These are phyloP conservation scores for Cryoendolithus antarcticus DNA, from an alignment of 2,329 filamentous ascomycete species.

Conservation along the genomic window DNA sequence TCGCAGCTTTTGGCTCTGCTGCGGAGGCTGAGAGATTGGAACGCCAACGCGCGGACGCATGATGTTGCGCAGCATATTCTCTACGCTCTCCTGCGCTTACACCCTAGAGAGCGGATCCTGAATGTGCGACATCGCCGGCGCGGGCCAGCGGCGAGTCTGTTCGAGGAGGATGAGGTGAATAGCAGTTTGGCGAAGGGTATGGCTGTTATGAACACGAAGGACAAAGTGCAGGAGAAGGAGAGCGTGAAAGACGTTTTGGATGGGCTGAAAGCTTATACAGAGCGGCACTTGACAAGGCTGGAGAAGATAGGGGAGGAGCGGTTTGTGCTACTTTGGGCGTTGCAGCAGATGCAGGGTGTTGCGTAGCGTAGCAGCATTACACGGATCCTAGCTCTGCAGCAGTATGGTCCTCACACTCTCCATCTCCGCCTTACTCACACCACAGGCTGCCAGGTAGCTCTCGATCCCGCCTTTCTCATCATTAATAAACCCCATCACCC, in stretches of 20 bases:
- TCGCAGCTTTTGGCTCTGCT: constrained; percentile 79
- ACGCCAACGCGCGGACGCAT: constrained; percentile 82
- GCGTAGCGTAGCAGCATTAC: background rate
- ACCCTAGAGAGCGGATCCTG: constrained; percentile 66
- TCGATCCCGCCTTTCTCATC: constrained; percentile 53
- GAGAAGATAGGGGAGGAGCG: constrained; percentile 91
- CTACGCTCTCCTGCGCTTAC: constrained; percentile 64
- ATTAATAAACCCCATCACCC: constrained; percentile 46
- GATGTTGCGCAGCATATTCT: constrained; percentile 77
- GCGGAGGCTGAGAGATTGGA: constrained; percentile 83
- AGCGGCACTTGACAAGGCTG: constrained; percentile 79
- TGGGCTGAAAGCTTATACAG: constrained; percentile 80
- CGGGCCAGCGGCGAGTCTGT: constrained; percentile 7
- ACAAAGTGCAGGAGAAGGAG: constrained; percentile 26
- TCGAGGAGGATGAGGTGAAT: constrained; percentile 11
- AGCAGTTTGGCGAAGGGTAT: constrained; percentile 17
- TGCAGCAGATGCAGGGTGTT: constrained; percentile 80
- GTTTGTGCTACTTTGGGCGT: constrained; percentile 84
- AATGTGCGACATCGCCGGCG: constrained; percentile 23
- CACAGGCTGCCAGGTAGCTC: constrained; percentile 52
- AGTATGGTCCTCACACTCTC: constrained; percentile 24
- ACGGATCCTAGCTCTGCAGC: background rate
- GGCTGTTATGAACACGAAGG: constrained; percentile 21
- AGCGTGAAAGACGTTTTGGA: constrained; percentile 75
- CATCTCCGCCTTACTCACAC: constrained; percentile 29